phyloP scores from a whole-genome alignment of 78 protist genomes.

The Cavenderia fasciculata region DNA sequence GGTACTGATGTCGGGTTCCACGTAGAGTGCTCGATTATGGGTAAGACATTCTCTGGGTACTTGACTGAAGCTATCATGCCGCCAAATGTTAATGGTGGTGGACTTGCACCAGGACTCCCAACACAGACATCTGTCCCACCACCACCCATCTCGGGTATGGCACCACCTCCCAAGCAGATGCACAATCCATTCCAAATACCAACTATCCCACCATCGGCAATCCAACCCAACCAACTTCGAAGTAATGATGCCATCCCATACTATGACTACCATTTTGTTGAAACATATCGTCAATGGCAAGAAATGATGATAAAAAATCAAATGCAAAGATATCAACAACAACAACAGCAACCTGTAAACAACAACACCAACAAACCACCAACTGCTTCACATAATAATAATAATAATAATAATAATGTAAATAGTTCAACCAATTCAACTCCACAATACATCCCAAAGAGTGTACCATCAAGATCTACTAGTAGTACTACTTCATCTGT shows the following conservation, averaged over 20 bases:
- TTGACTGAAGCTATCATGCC: not conserved
- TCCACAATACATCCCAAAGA: constrained; percentile 7
- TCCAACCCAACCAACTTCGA: not conserved
- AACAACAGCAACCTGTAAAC: not conserved
- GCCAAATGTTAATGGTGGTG: too few relatives aligned
- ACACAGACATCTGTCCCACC: not conserved
- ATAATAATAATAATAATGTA: too few relatives aligned
- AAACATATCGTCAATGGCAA: constrained; percentile 56
- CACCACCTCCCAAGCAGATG: not conserved
- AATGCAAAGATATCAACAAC: not conserved
- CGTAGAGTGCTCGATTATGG: constrained; percentile 47
- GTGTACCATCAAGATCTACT: too few relatives aligned
- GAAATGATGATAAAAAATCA: constrained; percentile 5
- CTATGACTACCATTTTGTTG: constrained; percentile 16
- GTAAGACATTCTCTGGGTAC: constrained; percentile 23
- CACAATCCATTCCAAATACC: not conserved
- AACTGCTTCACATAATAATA: too few relatives aligned
- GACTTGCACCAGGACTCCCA: too few relatives aligned
- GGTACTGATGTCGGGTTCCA: constrained; percentile 52
- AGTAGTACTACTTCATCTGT: not conserved
- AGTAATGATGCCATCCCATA: not conserved
- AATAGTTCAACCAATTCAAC: not conserved
- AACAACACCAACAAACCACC: too few relatives aligned
- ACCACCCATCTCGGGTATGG: not conserved
- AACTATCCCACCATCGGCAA: not conserved